phyloP scores from a whole-genome alignment of 1,139 yeast genomes.

The Diutina ranongensis region DNA sequence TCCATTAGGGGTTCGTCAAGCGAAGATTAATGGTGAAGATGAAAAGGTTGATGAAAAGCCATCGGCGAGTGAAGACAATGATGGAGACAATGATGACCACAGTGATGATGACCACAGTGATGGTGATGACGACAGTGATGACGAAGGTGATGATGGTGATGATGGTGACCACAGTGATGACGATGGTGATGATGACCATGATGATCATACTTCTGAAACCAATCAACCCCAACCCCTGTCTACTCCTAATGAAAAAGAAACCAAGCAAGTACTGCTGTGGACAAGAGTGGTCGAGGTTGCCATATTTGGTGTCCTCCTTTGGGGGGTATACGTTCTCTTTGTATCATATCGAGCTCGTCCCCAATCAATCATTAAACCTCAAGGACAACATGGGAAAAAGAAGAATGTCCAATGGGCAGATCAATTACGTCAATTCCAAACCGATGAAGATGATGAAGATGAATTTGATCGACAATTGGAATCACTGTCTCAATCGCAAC shows the following conservation, averaged over 20 bases:
- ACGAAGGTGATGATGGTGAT: too few species aligned
- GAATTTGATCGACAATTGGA: slow-evolving; percentile 7
- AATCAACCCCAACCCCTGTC: not conserved
- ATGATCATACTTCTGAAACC: too few species aligned
- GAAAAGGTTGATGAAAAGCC: not conserved
- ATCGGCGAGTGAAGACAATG: too few species aligned
- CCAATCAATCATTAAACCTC: slow-evolving; percentile 27
- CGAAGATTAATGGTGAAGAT: not conserved
- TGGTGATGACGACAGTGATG: too few species aligned
- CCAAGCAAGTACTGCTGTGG: not conserved
- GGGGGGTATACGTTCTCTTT: slow-evolving; percentile 33
- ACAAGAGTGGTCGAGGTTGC: slow-evolving; percentile 27
- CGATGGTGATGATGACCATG: too few species aligned
- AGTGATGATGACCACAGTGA: too few species aligned
- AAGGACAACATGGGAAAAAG: slow-evolving; percentile 22
- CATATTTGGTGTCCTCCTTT: slow-evolving; percentile 28
- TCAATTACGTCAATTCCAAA: slow-evolving; percentile 29
- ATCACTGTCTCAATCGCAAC: not conserved
- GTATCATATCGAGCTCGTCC: slow-evolving; percentile 29
- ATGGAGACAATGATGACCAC: too few species aligned
- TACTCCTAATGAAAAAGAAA: not conserved
- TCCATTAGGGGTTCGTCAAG: not conserved
- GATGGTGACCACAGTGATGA: too few species aligned
- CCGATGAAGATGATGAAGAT: slow-evolving; percentile 21
- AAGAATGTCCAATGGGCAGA: slow-evolving; percentile 54